These are phyloP conservation scores for Eutypella sp. DNA, from an alignment of 2,329 filamentous ascomycete species.

Conservation along the genomic window DNA sequence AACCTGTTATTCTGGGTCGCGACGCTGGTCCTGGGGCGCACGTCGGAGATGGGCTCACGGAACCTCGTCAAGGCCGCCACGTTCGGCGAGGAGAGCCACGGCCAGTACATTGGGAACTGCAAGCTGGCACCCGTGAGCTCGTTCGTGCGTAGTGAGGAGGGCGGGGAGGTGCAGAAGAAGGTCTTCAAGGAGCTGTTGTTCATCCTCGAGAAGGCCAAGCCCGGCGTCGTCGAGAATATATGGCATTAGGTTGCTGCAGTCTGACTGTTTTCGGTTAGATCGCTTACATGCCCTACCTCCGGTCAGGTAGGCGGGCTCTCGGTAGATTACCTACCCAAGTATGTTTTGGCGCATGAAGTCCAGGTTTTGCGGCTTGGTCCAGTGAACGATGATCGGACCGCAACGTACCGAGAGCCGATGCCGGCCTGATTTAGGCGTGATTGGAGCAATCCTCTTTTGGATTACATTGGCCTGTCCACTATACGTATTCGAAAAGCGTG, in stretches of 20 bases:
- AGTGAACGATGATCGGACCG: too few relatives aligned
- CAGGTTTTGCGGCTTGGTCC: too few relatives aligned
- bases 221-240: slow-evolving; percentile 31
- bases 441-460: too few relatives aligned
- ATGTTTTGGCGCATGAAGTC: too few relatives aligned
- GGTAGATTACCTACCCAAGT: too few relatives aligned
- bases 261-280: too few relatives aligned
- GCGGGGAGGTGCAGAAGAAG: slow-evolving; percentile 28
- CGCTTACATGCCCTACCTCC: too few relatives aligned
- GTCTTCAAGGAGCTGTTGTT: slow-evolving; percentile 39
- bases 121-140: slow-evolving; percentile 21
- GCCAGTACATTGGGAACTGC: slow-evolving; percentile 35
- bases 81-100: slow-evolving; percentile 34
- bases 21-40: slow-evolving; percentile 28
- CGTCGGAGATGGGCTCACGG: slow-evolving; percentile 34
- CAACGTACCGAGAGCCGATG: too few relatives aligned
- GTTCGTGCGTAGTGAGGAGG: slow-evolving; percentile 33
- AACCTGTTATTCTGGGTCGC: slow-evolving; percentile 12
- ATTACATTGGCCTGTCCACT: too few relatives aligned
- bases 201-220: slow-evolving; percentile 37
- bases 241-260: slow-evolving; percentile 12
- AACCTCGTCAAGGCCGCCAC: slow-evolving; percentile 33
- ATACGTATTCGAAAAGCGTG: too few relatives aligned
- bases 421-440: too few relatives aligned
- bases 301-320: too few relatives aligned